These are phyloP conservation scores for Calonectria pseudoturangicola DNA, from an alignment of 2,329 filamentous ascomycete species.

Conservation along the genomic window DNA sequence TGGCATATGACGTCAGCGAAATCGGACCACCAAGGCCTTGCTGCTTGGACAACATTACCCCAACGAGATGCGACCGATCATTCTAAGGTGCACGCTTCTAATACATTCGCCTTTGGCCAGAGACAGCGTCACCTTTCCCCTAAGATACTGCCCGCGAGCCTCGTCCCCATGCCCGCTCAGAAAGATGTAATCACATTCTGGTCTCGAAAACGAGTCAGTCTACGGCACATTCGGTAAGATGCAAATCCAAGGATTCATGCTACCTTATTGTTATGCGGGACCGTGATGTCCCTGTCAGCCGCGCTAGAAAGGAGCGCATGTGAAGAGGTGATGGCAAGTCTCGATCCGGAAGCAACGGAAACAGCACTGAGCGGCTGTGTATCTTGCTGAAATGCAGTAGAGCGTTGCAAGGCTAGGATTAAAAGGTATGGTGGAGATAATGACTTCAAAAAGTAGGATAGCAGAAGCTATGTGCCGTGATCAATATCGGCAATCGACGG, in stretches of 20 bases:
- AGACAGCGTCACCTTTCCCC: constrained; percentile 7
- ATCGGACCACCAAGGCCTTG: constrained; percentile 11
- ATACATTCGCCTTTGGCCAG: background rate
- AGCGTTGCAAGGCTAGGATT: background rate
- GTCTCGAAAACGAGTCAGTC: background rate
- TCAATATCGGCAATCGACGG: background rate
- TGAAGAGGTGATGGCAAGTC: background rate
- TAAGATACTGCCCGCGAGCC: constrained; percentile 7
- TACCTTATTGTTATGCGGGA: constrained; percentile 6
- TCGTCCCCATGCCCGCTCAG: constrained; percentile 3
- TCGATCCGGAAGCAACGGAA: constrained; percentile 10
- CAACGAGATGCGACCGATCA: constrained; percentile 1
- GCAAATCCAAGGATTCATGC: no score
- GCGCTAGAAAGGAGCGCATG: constrained; percentile 4
- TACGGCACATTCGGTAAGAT: background rate
- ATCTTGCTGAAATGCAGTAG: background rate
- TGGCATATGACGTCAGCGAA: constrained; percentile 21
- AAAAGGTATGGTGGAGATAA: background rate
- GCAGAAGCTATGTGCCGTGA: background rate
- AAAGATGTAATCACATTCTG: constrained; percentile 20
- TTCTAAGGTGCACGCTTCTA: background rate
- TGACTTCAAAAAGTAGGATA: background rate
- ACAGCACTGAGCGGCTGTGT: background rate
- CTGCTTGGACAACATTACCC: background rate
- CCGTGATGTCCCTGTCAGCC: background rate